These are phyloP conservation scores for Fistulinella prunicolor DNA, from an alignment of 768 basidiomycete genomes.

Conservation along the genomic window DNA sequence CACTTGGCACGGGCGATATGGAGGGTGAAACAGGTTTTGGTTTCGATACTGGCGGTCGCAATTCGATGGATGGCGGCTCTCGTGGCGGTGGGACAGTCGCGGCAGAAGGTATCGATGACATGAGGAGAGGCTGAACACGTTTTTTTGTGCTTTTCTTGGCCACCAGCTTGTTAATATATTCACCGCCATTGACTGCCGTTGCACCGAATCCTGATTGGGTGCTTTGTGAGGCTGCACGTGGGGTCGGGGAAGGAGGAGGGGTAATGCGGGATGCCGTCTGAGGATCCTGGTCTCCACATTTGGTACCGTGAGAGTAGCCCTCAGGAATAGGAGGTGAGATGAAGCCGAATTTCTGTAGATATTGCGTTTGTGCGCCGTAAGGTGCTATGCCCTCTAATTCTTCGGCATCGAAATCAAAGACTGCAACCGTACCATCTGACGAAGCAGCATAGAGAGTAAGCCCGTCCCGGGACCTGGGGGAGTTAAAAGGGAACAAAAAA, in stretches of 20 bases:
- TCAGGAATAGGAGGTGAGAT: slow-evolving; percentile 61
- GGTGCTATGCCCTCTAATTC: slow-evolving; percentile 83
- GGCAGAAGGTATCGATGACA: slow-evolving; percentile 38
- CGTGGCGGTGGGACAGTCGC: slow-evolving; percentile 15
- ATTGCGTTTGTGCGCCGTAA: slow-evolving; percentile 68
- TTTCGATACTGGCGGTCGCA: slow-evolving; percentile 24
- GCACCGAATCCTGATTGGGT: slow-evolving; percentile 41
- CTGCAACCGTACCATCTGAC: slow-evolving; percentile 92
- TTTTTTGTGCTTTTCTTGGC: slow-evolving; percentile 74
- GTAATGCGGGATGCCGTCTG: slow-evolving; percentile 35
- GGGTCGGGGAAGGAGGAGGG: slow-evolving; percentile 49
- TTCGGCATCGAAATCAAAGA: slow-evolving; percentile 76
- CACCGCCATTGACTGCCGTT: slow-evolving; percentile 42
- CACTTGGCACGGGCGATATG: slow-evolving; percentile 48
- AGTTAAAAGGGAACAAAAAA: slow-evolving; percentile 4
- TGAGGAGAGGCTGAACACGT: slow-evolving; percentile 49
- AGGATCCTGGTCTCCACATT: slow-evolving; percentile 18
- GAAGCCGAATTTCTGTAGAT: slow-evolving; percentile 81
- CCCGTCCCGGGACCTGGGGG: slow-evolving; percentile 84
- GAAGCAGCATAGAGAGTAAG: slow-evolving; percentile 91
- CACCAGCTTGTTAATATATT: slow-evolving; percentile 68
- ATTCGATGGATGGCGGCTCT: slow-evolving; percentile 10
- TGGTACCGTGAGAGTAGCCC: slow-evolving; percentile 59
- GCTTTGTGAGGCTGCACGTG: slow-evolving; percentile 29
- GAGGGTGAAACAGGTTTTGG: slow-evolving; percentile 27